These are phyloP conservation scores for Lachancea sp. DNA, from an alignment of 805 yeast genomes.

Conservation along the genomic window DNA sequence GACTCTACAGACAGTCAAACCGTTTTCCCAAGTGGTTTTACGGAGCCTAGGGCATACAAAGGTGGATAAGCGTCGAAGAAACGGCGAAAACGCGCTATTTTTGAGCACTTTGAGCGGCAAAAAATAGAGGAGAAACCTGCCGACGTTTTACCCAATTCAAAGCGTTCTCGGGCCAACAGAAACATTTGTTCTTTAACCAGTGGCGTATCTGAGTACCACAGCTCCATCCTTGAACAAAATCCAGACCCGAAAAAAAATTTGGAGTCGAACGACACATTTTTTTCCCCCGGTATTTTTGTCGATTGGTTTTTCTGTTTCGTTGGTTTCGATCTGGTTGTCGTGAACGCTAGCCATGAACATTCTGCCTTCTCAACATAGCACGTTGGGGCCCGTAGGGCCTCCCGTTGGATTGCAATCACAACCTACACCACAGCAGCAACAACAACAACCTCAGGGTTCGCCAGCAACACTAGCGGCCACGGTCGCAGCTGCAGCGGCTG, in stretches of 20 bases:
- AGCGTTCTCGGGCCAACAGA: no score
- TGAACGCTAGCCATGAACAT: constrained; percentile 1
- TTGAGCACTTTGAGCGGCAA: not conserved
- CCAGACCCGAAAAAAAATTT: no score
- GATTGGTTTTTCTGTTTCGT: no score
- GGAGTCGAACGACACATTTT: no score
- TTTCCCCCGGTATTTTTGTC: no score
- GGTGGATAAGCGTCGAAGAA: not conserved
- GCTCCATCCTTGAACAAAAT: no score
- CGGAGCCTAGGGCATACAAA: not conserved
- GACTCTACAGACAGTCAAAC: not conserved
- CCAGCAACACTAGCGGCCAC: not conserved
- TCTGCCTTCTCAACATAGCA: constrained; percentile 6
- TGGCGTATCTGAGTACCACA: no score
- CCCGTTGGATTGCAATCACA: not conserved
- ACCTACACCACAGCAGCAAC: not conserved
- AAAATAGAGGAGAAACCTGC: not conserved
- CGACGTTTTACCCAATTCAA: no score
- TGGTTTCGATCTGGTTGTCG: no score
- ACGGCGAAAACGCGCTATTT: not conserved
- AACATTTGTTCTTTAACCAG: no score
- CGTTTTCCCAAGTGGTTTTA: not conserved
- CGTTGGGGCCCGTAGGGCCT: constrained; percentile 1
- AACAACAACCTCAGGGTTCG: not conserved
- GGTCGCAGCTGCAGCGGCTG: constrained; percentile 5